Evolutionary conservation across 148 eudicot species (phyloP).

Genomic region (Salicornia ramosissima): DNA sequence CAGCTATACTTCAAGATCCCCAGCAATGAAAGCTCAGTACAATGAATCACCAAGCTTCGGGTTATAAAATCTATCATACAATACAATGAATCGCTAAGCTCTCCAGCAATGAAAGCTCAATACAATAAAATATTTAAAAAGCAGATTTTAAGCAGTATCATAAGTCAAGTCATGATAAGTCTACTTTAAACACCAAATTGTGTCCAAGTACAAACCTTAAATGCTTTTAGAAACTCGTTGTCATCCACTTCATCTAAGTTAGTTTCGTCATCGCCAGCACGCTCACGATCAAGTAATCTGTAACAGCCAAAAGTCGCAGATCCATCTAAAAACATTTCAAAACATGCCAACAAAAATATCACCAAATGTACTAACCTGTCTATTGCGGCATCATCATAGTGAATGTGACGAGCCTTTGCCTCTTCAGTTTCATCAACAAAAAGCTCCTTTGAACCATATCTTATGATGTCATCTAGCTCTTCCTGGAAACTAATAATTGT

Average conservation of each 20-base stretch:
- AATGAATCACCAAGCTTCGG: neutral
- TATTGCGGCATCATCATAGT: constrained; percentile 93
- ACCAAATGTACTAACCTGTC: constrained; percentile 46
- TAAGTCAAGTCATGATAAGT: neutral
- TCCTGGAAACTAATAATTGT: constrained; percentile 46
- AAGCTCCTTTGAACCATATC: constrained; percentile 92
- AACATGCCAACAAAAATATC: neutral
- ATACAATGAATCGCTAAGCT: too few relatives aligned
- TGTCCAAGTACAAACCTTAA: constrained; percentile 55
- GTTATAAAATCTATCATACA: too few relatives aligned
- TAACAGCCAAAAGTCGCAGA: constrained; percentile 2
- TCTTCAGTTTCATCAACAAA: constrained; percentile 95
- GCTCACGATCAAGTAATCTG: constrained; percentile 89
- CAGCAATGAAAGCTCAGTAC: neutral
- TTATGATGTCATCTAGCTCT: constrained; percentile 94
- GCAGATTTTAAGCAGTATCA: too few relatives aligned
- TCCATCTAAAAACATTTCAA: constrained; percentile 5
- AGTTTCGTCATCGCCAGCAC: constrained; percentile 77
- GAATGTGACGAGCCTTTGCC: constrained; percentile 92
- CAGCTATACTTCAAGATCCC: neutral
- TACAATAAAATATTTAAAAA: too few relatives aligned
- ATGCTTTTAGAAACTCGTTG: constrained; percentile 82
- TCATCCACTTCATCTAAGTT: constrained; percentile 79
- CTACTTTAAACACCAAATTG: neutral
- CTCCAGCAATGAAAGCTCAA: too few relatives aligned